phyloP scores from a whole-genome alignment of 345 rosid species.

The Turritis glabra region DNA sequence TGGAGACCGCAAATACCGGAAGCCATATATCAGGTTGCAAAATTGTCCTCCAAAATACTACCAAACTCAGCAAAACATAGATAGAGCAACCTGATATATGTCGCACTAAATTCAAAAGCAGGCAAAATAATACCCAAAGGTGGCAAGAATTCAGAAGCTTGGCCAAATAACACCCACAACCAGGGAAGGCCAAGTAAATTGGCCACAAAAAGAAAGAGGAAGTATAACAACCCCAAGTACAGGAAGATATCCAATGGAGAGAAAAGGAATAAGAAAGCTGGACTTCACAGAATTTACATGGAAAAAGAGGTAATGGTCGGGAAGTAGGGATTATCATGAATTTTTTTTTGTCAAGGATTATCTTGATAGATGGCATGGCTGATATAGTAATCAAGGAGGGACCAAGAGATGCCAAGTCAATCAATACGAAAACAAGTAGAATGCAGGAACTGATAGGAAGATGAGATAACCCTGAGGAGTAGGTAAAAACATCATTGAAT shows the following conservation, averaged over 20 bases:
- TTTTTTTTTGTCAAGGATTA: background rate
- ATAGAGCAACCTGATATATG: background rate
- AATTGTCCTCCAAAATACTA: constrained; percentile 7
- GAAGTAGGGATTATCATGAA: background rate
- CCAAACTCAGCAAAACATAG: constrained; percentile 13
- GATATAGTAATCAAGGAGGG: background rate
- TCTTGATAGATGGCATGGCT: constrained; percentile 9
- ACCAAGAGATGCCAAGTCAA: constrained; percentile 23
- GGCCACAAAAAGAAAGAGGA: constrained; percentile 9
- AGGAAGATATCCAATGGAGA: constrained; percentile 7
- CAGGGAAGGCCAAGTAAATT: background rate
- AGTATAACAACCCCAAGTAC: background rate
- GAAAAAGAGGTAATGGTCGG: background rate
- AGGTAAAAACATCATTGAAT: constrained; percentile 45
- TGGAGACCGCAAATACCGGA: background rate
- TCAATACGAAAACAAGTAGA: constrained; percentile 21
- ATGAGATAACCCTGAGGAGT: constrained; percentile 37
- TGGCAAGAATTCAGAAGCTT: constrained; percentile 5
- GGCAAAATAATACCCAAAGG: background rate
- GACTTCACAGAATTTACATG: constrained; percentile 2
- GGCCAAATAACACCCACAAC: constrained; percentile 10
- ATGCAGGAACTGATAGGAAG: constrained; percentile 30
- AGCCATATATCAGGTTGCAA: constrained; percentile 1
- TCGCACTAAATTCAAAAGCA: constrained; percentile 3
- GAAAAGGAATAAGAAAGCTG: constrained; percentile 25